Base-by-base conservation (phyloP, 306 rosid species). In the Betula pendula region DNA sequence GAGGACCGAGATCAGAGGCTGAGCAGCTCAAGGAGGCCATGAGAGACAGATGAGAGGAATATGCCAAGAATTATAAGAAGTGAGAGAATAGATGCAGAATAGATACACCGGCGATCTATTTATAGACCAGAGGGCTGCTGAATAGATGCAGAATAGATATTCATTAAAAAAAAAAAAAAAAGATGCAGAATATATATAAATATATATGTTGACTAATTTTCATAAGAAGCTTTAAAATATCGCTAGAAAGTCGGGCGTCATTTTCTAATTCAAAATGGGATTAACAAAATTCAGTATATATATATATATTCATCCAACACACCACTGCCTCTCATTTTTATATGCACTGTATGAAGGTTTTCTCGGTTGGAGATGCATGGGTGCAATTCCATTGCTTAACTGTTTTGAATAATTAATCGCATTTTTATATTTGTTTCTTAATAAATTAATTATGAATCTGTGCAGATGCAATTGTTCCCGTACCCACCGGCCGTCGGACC, bases 11-110 rank as follows among this genome's bases (percentile, higher is more conserved):
- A 77, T 88, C 85, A 40, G 85, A 53, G 78, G 88, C 58, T 2
- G 90, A 82, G 83, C 97, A 90, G 76, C 87, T 70, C 31, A 79
- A 67, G 79, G 93, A 71, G 69, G 83, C 84, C 92, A 90, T 84
- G 77, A 69, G 75, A 17, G 47, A n/a, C n/a, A 31, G 65, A 31
- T 19, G n/a, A 47, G 72, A 50, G 43, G 9, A 72, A 53, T 53
- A n/a, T n/a, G 25, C 14, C 19, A 8, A 8, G 17, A 6, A 27
- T n/a, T n/a, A n/a, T n/a, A n/a, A n/a, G 66, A 45, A 15, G 42
- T 19, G 49, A 44, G 17, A 24, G 62, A 53, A 53, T 20, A 20
- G 27, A 20, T 53, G n/a, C n/a, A n/a, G n/a, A n/a, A n/a, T n/a
- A n/a, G n/a, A n/a, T n/a, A 24, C 63, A 11, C 27, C 11, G 33